Conservation (phyloP, 2,329 filamentous ascomycete species). For the Zymoseptoria passerinii region DNA sequence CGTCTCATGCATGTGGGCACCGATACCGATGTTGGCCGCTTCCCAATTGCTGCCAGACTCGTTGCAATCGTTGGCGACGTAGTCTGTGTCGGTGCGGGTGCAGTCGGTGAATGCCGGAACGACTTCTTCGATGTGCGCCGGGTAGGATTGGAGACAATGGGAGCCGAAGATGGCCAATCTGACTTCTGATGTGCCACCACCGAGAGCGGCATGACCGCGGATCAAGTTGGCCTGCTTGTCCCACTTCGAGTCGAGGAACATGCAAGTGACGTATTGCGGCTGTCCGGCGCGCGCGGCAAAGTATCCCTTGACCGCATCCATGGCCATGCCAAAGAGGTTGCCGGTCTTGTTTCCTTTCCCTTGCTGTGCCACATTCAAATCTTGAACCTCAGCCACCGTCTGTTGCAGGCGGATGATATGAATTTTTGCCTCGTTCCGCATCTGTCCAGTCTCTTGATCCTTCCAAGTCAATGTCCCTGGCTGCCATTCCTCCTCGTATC, state of each 20-base stretch:
- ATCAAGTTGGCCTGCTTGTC: conserved; percentile 62
- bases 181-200: conserved; percentile 62
- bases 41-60: conserved; percentile 91
- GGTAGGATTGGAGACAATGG: conserved; percentile 85
- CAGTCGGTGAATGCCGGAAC: conserved; percentile 84
- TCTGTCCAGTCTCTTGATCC: conserved; percentile 60
- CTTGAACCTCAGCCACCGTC: conserved; percentile 74
- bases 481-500: conserved; percentile 94
- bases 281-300: conserved; percentile 69
- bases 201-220: conserved; percentile 75
- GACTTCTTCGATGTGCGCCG: conserved; percentile 79
- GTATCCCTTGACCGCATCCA: conserved; percentile 67
- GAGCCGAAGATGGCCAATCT: conserved; percentile 87
- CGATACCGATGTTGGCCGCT: conserved; percentile 87
- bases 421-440: conserved; percentile 85
- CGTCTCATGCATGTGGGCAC: conserved; percentile 83
- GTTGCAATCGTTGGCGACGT: conserved; percentile 76
- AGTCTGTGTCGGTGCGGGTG: conserved; percentile 72
- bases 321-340: conserved; percentile 68
- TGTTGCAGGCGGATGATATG: conserved; percentile 77
- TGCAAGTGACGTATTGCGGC: conserved; percentile 76
- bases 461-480: conserved; percentile 68
- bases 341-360: conserved; percentile 58
- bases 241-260: conserved; percentile 86
- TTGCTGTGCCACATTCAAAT: conserved; percentile 71